These are phyloP conservation scores for Ophiostoma piceae DNA, from an alignment of 2,329 filamentous ascomycete species.

Conservation along the genomic window DNA sequence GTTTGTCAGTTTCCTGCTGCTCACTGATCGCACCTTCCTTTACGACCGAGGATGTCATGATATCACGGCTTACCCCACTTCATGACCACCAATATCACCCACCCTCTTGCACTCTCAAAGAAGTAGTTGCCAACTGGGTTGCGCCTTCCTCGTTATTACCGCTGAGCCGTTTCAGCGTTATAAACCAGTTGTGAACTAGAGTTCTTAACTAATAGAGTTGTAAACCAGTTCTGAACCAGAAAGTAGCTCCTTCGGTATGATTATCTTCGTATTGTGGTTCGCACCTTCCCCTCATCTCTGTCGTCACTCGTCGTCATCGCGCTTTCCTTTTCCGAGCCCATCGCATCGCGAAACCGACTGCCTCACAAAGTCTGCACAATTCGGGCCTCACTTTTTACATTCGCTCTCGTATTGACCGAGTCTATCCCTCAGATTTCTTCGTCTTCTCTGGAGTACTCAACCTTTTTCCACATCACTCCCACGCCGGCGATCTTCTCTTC, in stretches of 20 bases:
- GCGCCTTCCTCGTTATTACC: neutral
- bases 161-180: neutral
- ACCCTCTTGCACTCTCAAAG: neutral
- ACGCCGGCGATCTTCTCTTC: neutral
- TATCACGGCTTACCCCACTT: slow-evolving; percentile 11
- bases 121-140: neutral
- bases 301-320: neutral
- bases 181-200: neutral
- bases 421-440: neutral
- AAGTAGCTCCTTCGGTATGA: neutral
- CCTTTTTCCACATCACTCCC: neutral
- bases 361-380: too few species aligned
- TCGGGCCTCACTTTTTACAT: slow-evolving; percentile 3
- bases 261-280: neutral
- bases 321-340: neutral
- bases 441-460: neutral
- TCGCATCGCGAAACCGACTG: neutral
- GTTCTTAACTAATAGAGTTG: neutral
- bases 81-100: neutral
- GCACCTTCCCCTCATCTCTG: slow-evolving; percentile 1
- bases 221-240: neutral
- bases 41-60: neutral
- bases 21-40: neutral
- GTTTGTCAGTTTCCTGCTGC: neutral
- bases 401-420: slow-evolving; percentile 1